Evolutionary conservation across 805 yeast species (phyloP).

Genomic region (Candida methanosorbosa): DNA sequence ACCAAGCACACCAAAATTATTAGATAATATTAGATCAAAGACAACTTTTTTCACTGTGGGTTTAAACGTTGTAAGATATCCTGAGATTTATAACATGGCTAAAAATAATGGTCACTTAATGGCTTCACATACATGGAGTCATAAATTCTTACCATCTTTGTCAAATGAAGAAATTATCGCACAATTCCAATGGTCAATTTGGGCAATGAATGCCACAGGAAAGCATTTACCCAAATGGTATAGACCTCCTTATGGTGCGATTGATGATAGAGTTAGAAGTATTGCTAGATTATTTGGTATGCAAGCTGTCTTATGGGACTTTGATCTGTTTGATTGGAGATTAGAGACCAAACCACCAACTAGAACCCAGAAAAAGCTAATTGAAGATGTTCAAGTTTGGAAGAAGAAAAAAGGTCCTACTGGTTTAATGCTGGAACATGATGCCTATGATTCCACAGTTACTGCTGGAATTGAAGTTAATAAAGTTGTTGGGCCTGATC

Average conservation of each 20-base stretch:
- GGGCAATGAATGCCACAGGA: constrained; percentile 97
- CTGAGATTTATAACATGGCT: constrained; percentile 57
- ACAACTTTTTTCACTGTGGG: constrained; percentile 86
- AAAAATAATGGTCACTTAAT: constrained; percentile 62
- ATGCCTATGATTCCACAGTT: constrained; percentile 59
- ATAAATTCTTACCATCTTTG: constrained; percentile 70
- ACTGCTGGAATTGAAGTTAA: constrained; percentile 54
- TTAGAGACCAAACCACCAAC: constrained; percentile 37
- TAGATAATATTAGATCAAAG: constrained; percentile 41
- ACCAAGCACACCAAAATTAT: constrained; percentile 52
- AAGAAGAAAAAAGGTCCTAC: constrained; percentile 20
- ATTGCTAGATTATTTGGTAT: constrained; percentile 80
- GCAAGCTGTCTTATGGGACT: constrained; percentile 85
- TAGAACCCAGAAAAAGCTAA: constrained; percentile 44
- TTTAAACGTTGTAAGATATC: constrained; percentile 65
- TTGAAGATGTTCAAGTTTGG: constrained; percentile 51
- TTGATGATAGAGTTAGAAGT: constrained; percentile 77
- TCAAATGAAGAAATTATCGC: constrained; percentile 78
- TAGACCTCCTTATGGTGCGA: constrained; percentile 95
- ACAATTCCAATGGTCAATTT: constrained; percentile 87
- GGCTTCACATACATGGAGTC: constrained; percentile 92
- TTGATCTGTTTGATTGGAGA: constrained; percentile 89
- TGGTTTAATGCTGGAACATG: constrained; percentile 86
- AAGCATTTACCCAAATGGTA: constrained; percentile 85
- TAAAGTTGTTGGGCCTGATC: constrained; percentile 48